A percentile compares a stretch with the other conserved stretches of the same genome.
phyloP scores from a whole-genome alignment of 768 basidiomycete genomes.

The Mycena haematopus region DNA sequence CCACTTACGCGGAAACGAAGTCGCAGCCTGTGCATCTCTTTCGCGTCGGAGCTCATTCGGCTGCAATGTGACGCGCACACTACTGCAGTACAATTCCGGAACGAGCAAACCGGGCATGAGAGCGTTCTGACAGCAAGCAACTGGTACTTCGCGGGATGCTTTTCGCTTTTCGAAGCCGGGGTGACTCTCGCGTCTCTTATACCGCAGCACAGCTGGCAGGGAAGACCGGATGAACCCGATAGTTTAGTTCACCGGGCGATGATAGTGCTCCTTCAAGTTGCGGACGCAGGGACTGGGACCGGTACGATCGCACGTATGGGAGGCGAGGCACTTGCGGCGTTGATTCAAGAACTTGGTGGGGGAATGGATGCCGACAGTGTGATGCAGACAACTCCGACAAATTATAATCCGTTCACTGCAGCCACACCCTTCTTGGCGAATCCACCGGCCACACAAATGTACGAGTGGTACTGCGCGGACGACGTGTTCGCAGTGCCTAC shows the following conservation, averaged over 20 bases:
- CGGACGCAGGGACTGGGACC: conserved; percentile 41
- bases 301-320: conserved; percentile 48
- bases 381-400: conserved; percentile 18
- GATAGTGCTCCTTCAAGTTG: conserved; percentile 43
- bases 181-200: conserved; percentile 52
- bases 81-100: conserved; percentile 32
- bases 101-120: conserved; percentile 29
- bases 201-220: conserved; percentile 46
- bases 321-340: conserved; percentile 43
- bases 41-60: conserved; percentile 50
- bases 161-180: conserved; percentile 54
- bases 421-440: conserved; percentile 16
- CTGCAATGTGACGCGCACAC: conserved; percentile 49
- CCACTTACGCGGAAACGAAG: conserved; percentile 39
- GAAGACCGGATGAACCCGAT: conserved; percentile 45
- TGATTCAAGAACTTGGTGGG: conserved; percentile 37
- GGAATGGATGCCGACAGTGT: conserved; percentile 25
- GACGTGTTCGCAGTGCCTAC: conserved; percentile 5
- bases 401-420: conserved; percentile 3
- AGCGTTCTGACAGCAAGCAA: conserved; percentile 39
- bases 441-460: conserved; percentile 10
- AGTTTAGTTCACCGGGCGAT: conserved; percentile 46
- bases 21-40: conserved; percentile 45
- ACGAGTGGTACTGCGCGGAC: conserved; percentile 25
- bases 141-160: conserved; percentile 52